Percentiles rank a stretch among this genome's conserved stretches.
Conservation (phyloP, 176 grass and related monocot genomes). For the Oryza glaberrima region DNA sequence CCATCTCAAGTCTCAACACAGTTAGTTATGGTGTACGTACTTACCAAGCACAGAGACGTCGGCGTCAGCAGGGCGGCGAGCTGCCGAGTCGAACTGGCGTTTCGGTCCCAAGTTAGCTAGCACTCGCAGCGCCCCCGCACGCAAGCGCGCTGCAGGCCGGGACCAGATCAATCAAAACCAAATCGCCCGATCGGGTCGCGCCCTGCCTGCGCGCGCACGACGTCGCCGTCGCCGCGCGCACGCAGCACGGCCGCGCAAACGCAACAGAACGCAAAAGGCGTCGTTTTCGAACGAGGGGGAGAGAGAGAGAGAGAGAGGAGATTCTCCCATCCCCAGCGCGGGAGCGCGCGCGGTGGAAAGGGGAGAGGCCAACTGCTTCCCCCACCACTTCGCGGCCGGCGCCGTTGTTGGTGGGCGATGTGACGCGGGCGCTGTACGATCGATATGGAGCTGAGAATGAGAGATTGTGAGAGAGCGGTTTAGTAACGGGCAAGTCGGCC, state of each 20-base stretch:
- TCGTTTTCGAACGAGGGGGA: too few species aligned
- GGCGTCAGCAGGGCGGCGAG: neutral
- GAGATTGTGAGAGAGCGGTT: neutral
- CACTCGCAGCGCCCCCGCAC: neutral
- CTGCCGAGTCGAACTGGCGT: neutral
- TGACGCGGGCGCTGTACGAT: slow-evolving; percentile 39
- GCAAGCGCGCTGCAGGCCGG: slow-evolving; percentile 8
- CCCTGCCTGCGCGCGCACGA: neutral
- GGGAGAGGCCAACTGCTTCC: slow-evolving; percentile 27
- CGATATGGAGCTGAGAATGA: too few species aligned
- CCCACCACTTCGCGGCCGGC: slow-evolving; percentile 44
- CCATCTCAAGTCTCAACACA: neutral
- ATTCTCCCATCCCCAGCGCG: slow-evolving; percentile 16
- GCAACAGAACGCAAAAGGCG: neutral
- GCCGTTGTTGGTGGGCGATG: slow-evolving; percentile 58
- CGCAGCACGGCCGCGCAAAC: slow-evolving; percentile 5
- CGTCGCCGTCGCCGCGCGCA: neutral
- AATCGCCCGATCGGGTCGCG: neutral
- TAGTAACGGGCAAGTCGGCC: slow-evolving; percentile 56
- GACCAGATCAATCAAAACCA: neutral
- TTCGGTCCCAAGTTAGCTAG: neutral
- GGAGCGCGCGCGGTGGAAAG: neutral
- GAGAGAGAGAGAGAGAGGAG: neutral
- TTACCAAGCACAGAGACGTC: slow-evolving; percentile 29
- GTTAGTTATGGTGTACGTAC: slow-evolving; percentile 53